phyloP scores from a whole-genome alignment of 2,329 filamentous ascomycete genomes.

The Penicillium sclerotiorum region DNA sequence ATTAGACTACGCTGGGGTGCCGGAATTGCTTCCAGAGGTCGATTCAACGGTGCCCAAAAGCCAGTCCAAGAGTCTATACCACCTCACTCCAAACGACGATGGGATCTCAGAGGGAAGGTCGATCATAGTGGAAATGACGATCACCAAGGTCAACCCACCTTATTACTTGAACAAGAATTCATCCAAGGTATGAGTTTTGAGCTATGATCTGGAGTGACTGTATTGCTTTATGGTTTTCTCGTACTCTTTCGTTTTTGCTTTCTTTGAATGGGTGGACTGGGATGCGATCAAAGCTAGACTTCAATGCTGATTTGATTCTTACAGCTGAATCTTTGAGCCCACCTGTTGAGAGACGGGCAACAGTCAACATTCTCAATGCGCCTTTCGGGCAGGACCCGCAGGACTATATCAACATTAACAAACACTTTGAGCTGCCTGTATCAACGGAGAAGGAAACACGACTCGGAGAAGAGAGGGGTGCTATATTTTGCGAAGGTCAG shows the following conservation, averaged over 20 bases:
- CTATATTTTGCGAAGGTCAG: too few relatives aligned
- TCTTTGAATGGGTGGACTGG: not conserved
- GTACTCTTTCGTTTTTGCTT: not conserved
- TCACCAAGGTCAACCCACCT: conserved; percentile 11
- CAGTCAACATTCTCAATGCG: conserved; percentile 24
- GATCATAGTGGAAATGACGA: conserved; percentile 7
- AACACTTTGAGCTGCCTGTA: conserved; percentile 24
- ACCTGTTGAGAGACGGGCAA: conserved; percentile 11
- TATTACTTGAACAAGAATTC: conserved; percentile 6
- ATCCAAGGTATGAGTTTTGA: conserved; percentile 10
- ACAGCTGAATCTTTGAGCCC: conserved; percentile 6
- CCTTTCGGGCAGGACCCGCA: conserved; percentile 7
- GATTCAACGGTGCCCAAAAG: conserved; percentile 25
- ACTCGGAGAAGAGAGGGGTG: too few relatives aligned
- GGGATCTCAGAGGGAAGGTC: conserved; percentile 21
- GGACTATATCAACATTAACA: conserved; percentile 16
- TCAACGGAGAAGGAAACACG: conserved; percentile 10
- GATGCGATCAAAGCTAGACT: not conserved
- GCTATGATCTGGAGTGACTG: not conserved
- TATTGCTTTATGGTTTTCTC: not conserved
- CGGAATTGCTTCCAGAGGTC: conserved; percentile 26
- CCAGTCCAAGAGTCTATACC: conserved; percentile 25
- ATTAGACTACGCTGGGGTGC: conserved; percentile 27
- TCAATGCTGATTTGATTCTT: not conserved
- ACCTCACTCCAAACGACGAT: conserved; percentile 21